Evolutionary conservation across 345 rosid species (phyloP), one percentile per base, ranked within the genome.

Genomic region (Gynandropsis gynandra): DNA sequence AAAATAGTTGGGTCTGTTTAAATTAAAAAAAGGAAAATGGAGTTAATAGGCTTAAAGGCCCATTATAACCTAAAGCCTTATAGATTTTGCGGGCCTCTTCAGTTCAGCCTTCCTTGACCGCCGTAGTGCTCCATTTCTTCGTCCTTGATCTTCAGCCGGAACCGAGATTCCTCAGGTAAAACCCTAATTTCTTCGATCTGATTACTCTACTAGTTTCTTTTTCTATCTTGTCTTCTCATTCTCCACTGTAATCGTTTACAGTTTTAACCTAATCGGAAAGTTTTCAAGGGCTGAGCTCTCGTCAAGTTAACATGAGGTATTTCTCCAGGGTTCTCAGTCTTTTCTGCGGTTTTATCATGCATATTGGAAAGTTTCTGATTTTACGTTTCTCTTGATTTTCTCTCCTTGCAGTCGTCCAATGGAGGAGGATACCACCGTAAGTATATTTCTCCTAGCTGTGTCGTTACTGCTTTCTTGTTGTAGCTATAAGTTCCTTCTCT

Each of bases 371-470:
- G 13, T 34, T 59, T 41, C 43, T 52, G 11, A 61, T 52, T 15
- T 40, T 44, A 4, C 0, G 46, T 38, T 52, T 40, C 21, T 54
- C 42, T 24, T 42, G 4, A 4, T 20, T 35, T 42, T 42, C 18
- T 17, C 19, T 12, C 0, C 7, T 32, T 21, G 61, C 81, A 78
- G 92, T 61, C 63, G 64, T 56, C 73, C 85, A 18, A 80, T 80
- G 87, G 92, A 80, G 36, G 92, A 83, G 54, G 92, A 83, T 52
- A 52, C 64, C 37, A 65, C 52, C 13, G 76, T 70, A 51, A 73
- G 81, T 47, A 8, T 8, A 8, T 15, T 8, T 10, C 38, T 31
- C 40, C 20, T 16, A 24, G 5, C 5, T 5, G 29, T 2, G 13
- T 59, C 33, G 21, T 39, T 5, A 1, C 42, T 45, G 35, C 45